phyloP scores from a whole-genome alignment of 176 grass and related monocot species.

The Zea luxurians region DNA sequence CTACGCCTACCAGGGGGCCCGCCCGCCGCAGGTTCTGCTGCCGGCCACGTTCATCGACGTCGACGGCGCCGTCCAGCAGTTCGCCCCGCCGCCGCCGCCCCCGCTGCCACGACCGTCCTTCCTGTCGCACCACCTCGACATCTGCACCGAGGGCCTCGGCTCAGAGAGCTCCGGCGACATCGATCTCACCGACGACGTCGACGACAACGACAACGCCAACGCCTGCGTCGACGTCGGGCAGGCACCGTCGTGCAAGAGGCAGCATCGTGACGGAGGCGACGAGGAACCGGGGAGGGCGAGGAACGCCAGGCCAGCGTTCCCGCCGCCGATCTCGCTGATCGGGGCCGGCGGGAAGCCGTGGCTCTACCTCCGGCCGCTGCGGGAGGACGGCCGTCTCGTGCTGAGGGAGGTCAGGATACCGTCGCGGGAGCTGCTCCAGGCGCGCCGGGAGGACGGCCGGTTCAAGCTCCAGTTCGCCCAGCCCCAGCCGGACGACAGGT shows the following conservation, averaged over 20 bases:
- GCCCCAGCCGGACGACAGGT: slow-evolving; percentile 12
- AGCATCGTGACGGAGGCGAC: background rate
- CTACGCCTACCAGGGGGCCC: slow-evolving; percentile 6
- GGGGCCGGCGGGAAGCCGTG: slow-evolving; percentile 59
- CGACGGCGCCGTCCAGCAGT: background rate
- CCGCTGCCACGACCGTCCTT: background rate
- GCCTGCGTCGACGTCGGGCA: background rate
- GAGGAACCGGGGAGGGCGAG: background rate
- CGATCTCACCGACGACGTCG: background rate
- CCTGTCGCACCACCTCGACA: slow-evolving; percentile 21
- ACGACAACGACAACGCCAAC: background rate
- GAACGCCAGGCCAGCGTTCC: slow-evolving; percentile 29
- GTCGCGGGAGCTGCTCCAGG: slow-evolving; percentile 57
- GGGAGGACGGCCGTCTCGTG: slow-evolving; percentile 52
- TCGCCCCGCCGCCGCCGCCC: background rate
- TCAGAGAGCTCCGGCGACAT: slow-evolving; percentile 73
- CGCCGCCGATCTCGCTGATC: slow-evolving; percentile 68
- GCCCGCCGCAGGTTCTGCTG: background rate
- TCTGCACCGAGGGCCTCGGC: slow-evolving; percentile 81
- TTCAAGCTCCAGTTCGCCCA: slow-evolving; percentile 57
- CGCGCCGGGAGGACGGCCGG: slow-evolving; percentile 54
- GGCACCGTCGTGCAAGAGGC: background rate
- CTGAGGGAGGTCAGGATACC: slow-evolving; percentile 66
- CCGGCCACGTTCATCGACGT: background rate
- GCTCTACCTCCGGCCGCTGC: slow-evolving; percentile 59